These are phyloP conservation scores for Angomonas desouzai DNA, from an alignment of 208 protist species.

Conservation along the genomic window DNA sequence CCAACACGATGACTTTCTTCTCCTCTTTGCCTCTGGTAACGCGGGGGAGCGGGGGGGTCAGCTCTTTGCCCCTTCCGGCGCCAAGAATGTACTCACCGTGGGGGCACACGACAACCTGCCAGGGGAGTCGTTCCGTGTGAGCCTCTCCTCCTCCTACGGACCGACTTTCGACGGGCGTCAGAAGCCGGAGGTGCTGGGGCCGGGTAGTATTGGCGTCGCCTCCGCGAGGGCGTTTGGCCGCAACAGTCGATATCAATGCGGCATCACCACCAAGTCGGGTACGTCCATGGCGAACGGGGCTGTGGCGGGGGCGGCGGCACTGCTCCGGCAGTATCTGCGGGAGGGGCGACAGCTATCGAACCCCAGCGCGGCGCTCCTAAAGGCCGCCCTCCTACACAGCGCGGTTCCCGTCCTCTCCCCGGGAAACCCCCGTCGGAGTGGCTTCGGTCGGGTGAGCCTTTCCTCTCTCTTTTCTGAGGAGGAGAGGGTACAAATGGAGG, in stretches of 20 bases:
- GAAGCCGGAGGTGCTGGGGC: constrained; percentile 83
- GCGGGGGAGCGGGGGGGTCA: constrained; percentile 7
- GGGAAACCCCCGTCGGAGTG: constrained; percentile 13
- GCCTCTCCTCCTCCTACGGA: constrained; percentile 49
- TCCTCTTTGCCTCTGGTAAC: constrained; percentile 83
- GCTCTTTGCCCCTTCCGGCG: constrained; percentile 44
- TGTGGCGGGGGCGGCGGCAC: constrained; percentile 58
- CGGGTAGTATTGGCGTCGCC: constrained; percentile 41
- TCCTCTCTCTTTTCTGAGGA: constrained; percentile 46
- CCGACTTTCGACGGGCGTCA: constrained; percentile 74
- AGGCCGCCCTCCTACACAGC: constrained; percentile 45
- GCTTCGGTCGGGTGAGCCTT: constrained; percentile 65
- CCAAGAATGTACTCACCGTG: constrained; percentile 88
- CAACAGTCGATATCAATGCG: constrained; percentile 27
- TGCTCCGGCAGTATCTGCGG: constrained; percentile 87
- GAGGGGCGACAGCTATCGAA: constrained; percentile 24
- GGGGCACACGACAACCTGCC: constrained; percentile 41
- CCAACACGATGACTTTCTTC: constrained; percentile 54
- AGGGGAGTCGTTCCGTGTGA: constrained; percentile 29
- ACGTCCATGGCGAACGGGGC: constrained; percentile 91
- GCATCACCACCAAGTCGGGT: constrained; percentile 33
- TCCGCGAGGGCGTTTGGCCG: constrained; percentile 32
- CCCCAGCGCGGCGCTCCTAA: constrained; percentile 62
- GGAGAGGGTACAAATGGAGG: constrained; percentile 13
- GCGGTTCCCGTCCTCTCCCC: constrained; percentile 22